Evolutionary conservation across 306 rosid species (phyloP), one percentile per base, ranked within the genome.

Genomic region (Cyclanthera cordifolia): DNA sequence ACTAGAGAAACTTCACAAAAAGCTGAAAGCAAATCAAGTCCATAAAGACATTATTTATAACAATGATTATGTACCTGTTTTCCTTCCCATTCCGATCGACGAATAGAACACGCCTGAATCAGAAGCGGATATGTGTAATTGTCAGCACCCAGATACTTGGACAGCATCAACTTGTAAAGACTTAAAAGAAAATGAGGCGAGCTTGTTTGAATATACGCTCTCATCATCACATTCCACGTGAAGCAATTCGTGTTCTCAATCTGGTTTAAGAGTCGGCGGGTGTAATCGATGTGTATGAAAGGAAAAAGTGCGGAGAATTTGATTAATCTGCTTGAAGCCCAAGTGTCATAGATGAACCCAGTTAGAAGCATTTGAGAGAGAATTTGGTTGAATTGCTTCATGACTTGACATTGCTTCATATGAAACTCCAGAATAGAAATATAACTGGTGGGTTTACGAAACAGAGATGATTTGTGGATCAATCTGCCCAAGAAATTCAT

Each of bases 181-280:
- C 1, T 20, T 4, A 80, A 4, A 73, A 85, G 74, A 57, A 76
- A 59, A 20, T 71, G 84, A 23, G 87, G 89, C 4, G 72, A 67
- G 70, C 74, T 77, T 64, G 77, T 79, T 28, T 87, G 86, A 27
- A 82, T 74, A 39, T 78, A 82, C 2, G 95, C 75, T 24, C 85
- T 90, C 85, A 87, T 90, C 81, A 90, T 72, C 8, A 87, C 85
- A 76, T 90, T 90, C 94, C 95, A 90, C 57, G 78, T 85, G 78
- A 85, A 90, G 28, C 75, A 81, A 77, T 85, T 90, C 39, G 89
- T 72, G 77, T 79, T 78, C 76, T 80, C 83, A 30, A 90, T 79
- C 67, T 53, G 75, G 50, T 66, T 70, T 80, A 90, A 85, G 63
- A 90, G 69, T 65, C 58, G 76, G 19, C 79, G 55, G 23, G 89